Evolutionary conservation across 75 land plant species (phyloP).

Genomic region (Cunninghamia lanceolata): DNA sequence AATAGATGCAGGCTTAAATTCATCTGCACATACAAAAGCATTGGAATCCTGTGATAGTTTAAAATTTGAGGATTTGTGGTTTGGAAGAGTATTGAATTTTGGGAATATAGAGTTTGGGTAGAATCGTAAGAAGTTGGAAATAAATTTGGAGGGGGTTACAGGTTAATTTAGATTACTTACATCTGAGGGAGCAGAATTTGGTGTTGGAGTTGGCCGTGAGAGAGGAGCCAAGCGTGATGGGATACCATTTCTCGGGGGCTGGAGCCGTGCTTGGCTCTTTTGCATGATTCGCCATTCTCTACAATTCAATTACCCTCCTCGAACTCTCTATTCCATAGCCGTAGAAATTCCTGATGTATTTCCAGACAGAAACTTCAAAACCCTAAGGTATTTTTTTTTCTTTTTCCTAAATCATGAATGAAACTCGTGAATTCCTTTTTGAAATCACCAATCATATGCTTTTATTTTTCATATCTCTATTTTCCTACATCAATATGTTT

Average conservation of each 20-base stretch:
- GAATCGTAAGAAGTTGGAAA: background rate
- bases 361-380: background rate
- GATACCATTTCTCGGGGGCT: constrained; percentile 66
- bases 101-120: background rate
- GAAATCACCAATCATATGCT: too few relatives aligned
- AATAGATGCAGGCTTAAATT: constrained; percentile 96
- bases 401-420: too few relatives aligned
- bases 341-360: background rate
- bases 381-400: too few relatives aligned
- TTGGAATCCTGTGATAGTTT: background rate
- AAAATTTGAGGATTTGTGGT: background rate
- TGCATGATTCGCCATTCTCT: background rate
- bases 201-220: constrained; percentile 45
- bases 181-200: constrained; percentile 83
- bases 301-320: background rate
- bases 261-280: constrained; percentile 78
- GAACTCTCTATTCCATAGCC: background rate
- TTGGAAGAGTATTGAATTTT: background rate
- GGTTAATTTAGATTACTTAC: constrained; percentile 34
- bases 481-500: too few relatives aligned
- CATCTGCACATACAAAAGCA: constrained; percentile 48
- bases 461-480: too few relatives aligned
- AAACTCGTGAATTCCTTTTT: too few relatives aligned
- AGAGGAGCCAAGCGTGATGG: constrained; percentile 65
- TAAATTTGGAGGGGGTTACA: background rate